Conservation (phyloP, 2,329 filamentous ascomycete genomes). For the Thielaviopsis musarum region DNA sequence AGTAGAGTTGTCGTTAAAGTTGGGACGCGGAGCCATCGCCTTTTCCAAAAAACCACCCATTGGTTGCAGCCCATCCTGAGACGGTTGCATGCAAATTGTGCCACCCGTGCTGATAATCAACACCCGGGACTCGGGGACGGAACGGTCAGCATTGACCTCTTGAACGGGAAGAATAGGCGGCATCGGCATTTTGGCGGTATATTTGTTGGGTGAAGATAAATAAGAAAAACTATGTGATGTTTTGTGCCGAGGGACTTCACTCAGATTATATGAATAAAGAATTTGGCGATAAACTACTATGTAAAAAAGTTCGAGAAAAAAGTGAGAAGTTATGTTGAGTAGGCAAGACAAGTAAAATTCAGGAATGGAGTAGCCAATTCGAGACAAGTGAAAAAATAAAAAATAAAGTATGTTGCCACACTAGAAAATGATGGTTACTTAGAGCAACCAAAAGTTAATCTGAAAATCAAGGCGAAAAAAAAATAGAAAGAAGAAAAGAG, state of each 20-base stretch:
- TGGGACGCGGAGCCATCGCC: conserved; percentile 65
- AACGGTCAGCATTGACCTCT: conserved; percentile 18
- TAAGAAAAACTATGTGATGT: background rate
- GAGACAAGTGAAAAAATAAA: background rate
- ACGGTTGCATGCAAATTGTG: conserved; percentile 82
- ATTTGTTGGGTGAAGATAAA: background rate
- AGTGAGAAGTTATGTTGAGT: background rate
- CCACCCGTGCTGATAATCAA: conserved; percentile 83
- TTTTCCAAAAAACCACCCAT: conserved; percentile 65
- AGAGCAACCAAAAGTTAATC: background rate
- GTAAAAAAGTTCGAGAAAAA: background rate
- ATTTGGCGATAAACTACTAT: background rate
- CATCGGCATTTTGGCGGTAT: conserved; percentile 5
- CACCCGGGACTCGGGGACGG: conserved; percentile 55
- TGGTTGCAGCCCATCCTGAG: conserved; percentile 63
- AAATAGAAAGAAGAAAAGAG: background rate
- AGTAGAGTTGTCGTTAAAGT: conserved; percentile 55
- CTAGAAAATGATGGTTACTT: background rate
- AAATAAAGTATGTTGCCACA: background rate
- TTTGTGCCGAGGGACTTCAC: background rate
- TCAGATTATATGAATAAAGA: background rate
- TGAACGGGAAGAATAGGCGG: conserved; percentile 10
- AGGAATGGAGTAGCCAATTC: background rate
- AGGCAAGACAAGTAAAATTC: background rate
- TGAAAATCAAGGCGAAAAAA: background rate